Conservation (phyloP, 768 basidiomycete species). For the Mycena vulgaris region DNA sequence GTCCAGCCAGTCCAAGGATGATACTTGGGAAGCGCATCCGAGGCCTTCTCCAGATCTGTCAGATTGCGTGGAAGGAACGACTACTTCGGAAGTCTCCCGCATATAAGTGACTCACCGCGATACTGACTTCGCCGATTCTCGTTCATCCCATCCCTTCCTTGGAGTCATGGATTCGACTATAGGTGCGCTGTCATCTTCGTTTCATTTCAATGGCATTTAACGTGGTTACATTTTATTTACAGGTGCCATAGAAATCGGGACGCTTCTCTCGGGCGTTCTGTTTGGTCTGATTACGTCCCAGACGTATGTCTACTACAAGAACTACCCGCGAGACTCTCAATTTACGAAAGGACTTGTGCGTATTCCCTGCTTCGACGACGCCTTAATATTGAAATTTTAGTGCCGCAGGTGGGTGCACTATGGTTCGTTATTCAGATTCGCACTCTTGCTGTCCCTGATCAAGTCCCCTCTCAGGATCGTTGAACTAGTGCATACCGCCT, state of each 20-base stretch:
- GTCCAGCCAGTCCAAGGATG: too few species aligned
- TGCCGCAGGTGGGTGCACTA: not conserved
- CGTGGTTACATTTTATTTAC: not conserved
- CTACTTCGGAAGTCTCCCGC: not conserved
- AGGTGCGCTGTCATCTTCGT: too few species aligned
- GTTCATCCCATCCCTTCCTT: not conserved
- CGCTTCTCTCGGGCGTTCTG: conserved; percentile 21
- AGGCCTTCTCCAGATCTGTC: too few species aligned
- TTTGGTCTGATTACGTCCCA: conserved; percentile 26
- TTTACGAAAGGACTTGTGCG: conserved; percentile 12
- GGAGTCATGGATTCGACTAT: too few species aligned
- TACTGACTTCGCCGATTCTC: not conserved
- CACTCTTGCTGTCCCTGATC: not conserved
- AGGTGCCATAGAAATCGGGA: conserved; percentile 26
- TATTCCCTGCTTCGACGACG: not conserved
- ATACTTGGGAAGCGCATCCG: too few species aligned
- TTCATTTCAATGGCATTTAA: too few species aligned
- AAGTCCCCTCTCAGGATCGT: not conserved
- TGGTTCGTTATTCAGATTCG: conserved; percentile 5
- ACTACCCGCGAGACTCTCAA: conserved; percentile 4
- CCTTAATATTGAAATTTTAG: too few species aligned
- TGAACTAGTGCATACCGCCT: conserved; percentile 19
- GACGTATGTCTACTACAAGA: conserved; percentile 25
- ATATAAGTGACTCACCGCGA: not conserved
- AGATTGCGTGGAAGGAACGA: too few species aligned